Percentiles rank a stretch among this genome's conserved stretches.
phyloP scores from a whole-genome alignment of 2,329 filamentous ascomycete species.

The Sclerotinia glacialis region DNA sequence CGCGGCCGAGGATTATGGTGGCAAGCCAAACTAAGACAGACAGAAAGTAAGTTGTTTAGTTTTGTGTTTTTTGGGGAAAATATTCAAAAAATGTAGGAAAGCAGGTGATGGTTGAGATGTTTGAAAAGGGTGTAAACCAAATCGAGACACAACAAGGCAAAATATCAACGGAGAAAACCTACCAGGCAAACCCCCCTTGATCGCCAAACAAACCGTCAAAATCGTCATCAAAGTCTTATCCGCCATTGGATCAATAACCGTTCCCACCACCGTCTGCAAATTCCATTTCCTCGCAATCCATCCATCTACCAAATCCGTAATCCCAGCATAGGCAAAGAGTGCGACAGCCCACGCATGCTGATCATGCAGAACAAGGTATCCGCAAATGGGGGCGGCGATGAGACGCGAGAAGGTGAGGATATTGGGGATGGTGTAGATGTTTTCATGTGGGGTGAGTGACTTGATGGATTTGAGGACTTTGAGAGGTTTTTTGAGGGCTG shows the following conservation, averaged over 20 bases:
- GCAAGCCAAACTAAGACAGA: slow-evolving; percentile 70
- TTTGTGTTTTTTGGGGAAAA: not conserved
- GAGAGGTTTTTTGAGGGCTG: slow-evolving; percentile 26
- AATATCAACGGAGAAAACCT: slow-evolving; percentile 38
- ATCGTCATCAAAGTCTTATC: slow-evolving; percentile 97
- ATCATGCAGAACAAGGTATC: slow-evolving; percentile 84
- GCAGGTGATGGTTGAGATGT: not conserved
- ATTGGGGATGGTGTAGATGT: slow-evolving; percentile 97
- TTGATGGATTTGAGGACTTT: slow-evolving; percentile 34
- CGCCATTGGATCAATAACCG: slow-evolving; percentile 93
- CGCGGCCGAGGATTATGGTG: slow-evolving; percentile 83
- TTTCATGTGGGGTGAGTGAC: slow-evolving; percentile 60
- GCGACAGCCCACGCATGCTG: slow-evolving; percentile 74
- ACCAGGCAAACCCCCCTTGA: slow-evolving; percentile 80
- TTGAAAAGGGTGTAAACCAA: not conserved
- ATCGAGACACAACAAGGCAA: too few relatives aligned
- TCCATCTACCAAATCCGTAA: slow-evolving; percentile 90
- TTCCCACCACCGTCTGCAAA: slow-evolving; percentile 88
- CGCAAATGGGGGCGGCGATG: slow-evolving; percentile 76
- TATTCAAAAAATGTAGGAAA: too few relatives aligned
- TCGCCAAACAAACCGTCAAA: slow-evolving; percentile 77
- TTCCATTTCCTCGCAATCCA: slow-evolving; percentile 89
- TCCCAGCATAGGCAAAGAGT: slow-evolving; percentile 86
- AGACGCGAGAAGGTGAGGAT: slow-evolving; percentile 85
- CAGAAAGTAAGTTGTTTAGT: too few relatives aligned